Evolutionary conservation across 805 yeast genomes (phyloP).

Genomic region (Kodamaea kaohsiungensis): DNA sequence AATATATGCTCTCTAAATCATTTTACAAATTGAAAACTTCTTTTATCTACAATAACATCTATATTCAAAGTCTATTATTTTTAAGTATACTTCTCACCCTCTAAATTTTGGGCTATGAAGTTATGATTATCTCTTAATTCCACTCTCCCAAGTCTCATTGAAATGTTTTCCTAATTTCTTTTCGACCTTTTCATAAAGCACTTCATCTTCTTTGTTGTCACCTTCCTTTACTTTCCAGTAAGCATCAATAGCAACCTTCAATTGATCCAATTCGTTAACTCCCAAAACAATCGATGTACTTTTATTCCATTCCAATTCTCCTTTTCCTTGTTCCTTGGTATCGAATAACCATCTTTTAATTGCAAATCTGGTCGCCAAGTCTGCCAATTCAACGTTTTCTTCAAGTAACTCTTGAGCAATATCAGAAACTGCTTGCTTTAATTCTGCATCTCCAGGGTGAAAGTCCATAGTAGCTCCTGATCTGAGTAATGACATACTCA

Average conservation of each 20-base stretch:
- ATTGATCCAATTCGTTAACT: slow-evolving; percentile 62
- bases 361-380: slow-evolving; percentile 77
- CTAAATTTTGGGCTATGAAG: too few species aligned
- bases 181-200: slow-evolving; percentile 44
- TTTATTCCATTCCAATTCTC: slow-evolving; percentile 23
- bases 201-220: slow-evolving; percentile 41
- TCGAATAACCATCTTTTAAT: slow-evolving; percentile 55
- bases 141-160: slow-evolving; percentile 66
- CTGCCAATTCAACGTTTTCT: slow-evolving; percentile 67
- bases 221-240: slow-evolving; percentile 50
- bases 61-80: too few species aligned
- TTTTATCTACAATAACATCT: neutral
- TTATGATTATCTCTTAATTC: slow-evolving; percentile 15
- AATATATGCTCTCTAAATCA: too few species aligned
- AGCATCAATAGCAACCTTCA: slow-evolving; percentile 59
- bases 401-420: slow-evolving; percentile 43
- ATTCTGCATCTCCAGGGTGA: slow-evolving; percentile 73
- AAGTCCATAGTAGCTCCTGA: slow-evolving; percentile 65
- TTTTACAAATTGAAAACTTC: too few species aligned
- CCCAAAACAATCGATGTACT: slow-evolving; percentile 73
- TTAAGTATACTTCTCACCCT: too few species aligned
- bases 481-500: slow-evolving; percentile 84
- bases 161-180: slow-evolving; percentile 50
- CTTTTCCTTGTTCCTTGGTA: slow-evolving; percentile 14
- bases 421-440: slow-evolving; percentile 53